These are phyloP conservation scores for Mortierella sp. DNA, from an alignment of 371 early-diverging fungal genomes.

Conservation along the genomic window DNA sequence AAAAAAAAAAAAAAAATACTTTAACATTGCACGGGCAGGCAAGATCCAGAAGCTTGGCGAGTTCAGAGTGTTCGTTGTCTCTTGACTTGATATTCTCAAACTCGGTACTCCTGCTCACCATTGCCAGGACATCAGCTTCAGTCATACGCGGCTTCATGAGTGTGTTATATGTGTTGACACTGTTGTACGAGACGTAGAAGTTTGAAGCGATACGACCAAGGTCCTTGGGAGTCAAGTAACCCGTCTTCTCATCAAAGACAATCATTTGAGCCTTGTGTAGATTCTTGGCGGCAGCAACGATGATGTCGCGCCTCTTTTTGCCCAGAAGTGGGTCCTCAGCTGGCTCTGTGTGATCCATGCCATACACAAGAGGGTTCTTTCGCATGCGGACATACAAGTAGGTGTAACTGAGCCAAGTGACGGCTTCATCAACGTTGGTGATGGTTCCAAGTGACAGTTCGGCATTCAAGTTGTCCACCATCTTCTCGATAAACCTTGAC, in stretches of 20 bases:
- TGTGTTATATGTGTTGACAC: conserved; percentile 86
- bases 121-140: conserved; percentile 89
- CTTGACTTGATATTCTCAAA: conserved; percentile 93
- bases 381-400: conserved; percentile 98
- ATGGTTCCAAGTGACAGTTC: conserved; percentile 97
- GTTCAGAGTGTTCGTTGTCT: conserved; percentile 85
- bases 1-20: conserved; percentile 10
- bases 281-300: conserved; percentile 75
- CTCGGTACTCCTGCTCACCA: conserved; percentile 91
- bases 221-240: conserved; percentile 88
- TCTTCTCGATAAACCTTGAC: conserved; percentile 79
- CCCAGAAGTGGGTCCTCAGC: conserved; percentile 83
- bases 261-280: conserved; percentile 95
- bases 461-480: conserved; percentile 96
- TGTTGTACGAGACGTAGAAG: conserved; percentile 89
- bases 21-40: conserved; percentile 81
- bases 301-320: conserved; percentile 77
- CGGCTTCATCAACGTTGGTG: conserved; percentile 92
- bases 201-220: conserved; percentile 93
- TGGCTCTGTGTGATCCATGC: conserved; percentile 80
- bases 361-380: conserved; percentile 93
- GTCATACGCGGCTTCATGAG: conserved; percentile 80
- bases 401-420: conserved; percentile 97
- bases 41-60: conserved; percentile 74
- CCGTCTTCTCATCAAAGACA: conserved; percentile 84